phyloP scores from a whole-genome alignment of 768 basidiomycete genomes.

The Auriscalpium orientale region DNA sequence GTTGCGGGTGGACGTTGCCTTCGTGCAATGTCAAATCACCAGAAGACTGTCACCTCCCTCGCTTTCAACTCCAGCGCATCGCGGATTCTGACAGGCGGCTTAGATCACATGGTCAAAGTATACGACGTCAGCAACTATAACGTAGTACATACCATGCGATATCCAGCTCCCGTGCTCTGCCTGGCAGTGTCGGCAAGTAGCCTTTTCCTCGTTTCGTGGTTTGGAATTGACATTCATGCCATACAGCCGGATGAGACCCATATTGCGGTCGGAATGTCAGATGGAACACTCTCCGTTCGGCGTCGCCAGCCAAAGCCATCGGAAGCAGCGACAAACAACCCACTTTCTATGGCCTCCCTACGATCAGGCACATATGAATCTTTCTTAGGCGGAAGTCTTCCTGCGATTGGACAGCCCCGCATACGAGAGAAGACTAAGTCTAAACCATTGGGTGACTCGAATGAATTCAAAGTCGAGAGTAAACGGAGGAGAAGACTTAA shows the following conservation, averaged over 20 bases:
- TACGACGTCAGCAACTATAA: slow-evolving; percentile 93
- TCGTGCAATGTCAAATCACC: slow-evolving; percentile 91
- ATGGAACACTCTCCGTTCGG: slow-evolving; percentile 96
- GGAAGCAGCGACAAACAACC: slow-evolving; percentile 35
- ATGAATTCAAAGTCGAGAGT: slow-evolving; percentile 75
- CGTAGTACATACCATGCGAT: slow-evolving; percentile 98
- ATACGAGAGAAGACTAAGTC: slow-evolving; percentile 40
- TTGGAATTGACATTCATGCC: slow-evolving; percentile 6
- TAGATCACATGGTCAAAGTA: slow-evolving; percentile 98
- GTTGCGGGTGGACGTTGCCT: slow-evolving; percentile 86
- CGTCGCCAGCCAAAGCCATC: slow-evolving; percentile 72
- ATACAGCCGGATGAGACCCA: slow-evolving; percentile 91
- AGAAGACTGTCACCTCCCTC: slow-evolving; percentile 91
- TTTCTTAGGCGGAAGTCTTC: slow-evolving; percentile 49
- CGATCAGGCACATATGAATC: slow-evolving; percentile 58
- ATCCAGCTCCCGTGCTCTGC: slow-evolving; percentile 86
- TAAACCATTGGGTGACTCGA: slow-evolving; percentile 49
- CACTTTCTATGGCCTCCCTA: slow-evolving; percentile 32
- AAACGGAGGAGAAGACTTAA: slow-evolving; percentile 62
- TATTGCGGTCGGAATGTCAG: slow-evolving; percentile 94
- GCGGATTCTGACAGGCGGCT: slow-evolving; percentile 79
- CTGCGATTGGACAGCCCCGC: slow-evolving; percentile 48
- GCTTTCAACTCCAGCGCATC: slow-evolving; percentile 71
- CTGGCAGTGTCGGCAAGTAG: slow-evolving; percentile 81
- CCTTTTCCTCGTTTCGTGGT: background rate